A percentile compares a stretch with the other conserved stretches of the same genome.
These are phyloP conservation scores for Vigna reflexopilosa DNA, from an alignment of 306 rosid species.

Conservation along the genomic window DNA sequence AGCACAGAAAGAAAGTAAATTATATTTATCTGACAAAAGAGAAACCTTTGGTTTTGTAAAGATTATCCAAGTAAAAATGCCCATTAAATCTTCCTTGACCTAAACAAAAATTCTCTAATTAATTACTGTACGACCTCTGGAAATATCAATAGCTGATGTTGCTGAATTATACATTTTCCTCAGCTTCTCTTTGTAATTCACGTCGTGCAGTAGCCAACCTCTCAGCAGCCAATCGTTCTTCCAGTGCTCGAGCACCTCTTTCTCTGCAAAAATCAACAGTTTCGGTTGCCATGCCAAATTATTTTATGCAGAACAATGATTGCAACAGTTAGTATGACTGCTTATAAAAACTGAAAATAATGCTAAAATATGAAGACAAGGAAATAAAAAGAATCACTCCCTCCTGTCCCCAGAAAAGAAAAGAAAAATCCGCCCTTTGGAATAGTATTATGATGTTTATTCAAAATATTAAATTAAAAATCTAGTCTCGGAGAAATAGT, in stretches of 20 bases:
- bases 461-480: not conserved
- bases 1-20: slow-evolving; percentile 24
- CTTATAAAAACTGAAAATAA: not conserved
- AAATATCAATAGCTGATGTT: slow-evolving; percentile 26
- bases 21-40: slow-evolving; percentile 31
- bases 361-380: not conserved
- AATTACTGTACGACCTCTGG: slow-evolving; percentile 39
- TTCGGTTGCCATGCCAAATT: slow-evolving; percentile 9
- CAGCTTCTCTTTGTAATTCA: slow-evolving; percentile 58
- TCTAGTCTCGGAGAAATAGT: not conserved
- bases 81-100: slow-evolving; percentile 43
- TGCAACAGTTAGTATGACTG: not conserved
- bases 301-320: not conserved
- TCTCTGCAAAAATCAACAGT: slow-evolving; percentile 61
- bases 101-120: slow-evolving; percentile 29
- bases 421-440: not conserved
- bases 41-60: slow-evolving; percentile 26
- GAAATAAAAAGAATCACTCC: not conserved
- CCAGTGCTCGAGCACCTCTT: slow-evolving; percentile 91
- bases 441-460: not conserved
- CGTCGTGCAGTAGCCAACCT: slow-evolving; percentile 64
- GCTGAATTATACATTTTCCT: slow-evolving; percentile 63
- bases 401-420: not conserved
- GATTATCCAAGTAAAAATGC: slow-evolving; percentile 44
- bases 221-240: slow-evolving; percentile 84